Conservation (phyloP, 1,284 basidiomycete genomes). For the Phylloboletellus chloephorus region DNA sequence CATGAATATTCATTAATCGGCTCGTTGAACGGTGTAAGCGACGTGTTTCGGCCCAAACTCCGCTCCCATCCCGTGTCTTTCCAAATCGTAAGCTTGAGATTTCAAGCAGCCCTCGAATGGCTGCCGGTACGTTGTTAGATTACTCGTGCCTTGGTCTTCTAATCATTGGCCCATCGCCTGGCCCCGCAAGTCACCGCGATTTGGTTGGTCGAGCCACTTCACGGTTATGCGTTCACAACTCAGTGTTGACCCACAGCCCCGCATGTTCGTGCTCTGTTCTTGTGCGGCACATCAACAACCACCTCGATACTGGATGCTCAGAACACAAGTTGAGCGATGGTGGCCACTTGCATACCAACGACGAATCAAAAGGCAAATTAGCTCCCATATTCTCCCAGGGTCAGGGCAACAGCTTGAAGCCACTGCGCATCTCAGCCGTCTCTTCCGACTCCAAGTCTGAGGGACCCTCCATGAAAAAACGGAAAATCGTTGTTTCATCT, state of each 20-base stretch:
- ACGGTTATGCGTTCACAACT: background rate
- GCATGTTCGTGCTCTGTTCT: slow-evolving; percentile 40
- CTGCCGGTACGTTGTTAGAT: slow-evolving; percentile 12
- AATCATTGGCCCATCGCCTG: background rate
- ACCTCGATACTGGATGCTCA: slow-evolving; percentile 44
- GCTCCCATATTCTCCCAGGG: slow-evolving; percentile 30
- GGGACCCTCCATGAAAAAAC: slow-evolving; percentile 28
- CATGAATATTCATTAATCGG: too few species aligned
- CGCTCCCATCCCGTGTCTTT: background rate
- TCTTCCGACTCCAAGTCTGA: slow-evolving; percentile 6
- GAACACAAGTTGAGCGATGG: slow-evolving; percentile 14
- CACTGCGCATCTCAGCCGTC: background rate
- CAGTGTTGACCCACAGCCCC: slow-evolving; percentile 33
- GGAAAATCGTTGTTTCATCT: slow-evolving; percentile 19
- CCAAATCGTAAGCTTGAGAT: background rate
- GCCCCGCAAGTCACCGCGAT: slow-evolving; percentile 16
- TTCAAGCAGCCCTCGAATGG: slow-evolving; percentile 11
- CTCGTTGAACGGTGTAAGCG: too few species aligned
- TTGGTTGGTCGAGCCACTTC: slow-evolving; percentile 20
- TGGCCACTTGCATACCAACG: slow-evolving; percentile 6
- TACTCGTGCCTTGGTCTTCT: background rate
- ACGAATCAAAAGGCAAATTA: slow-evolving; percentile 19
- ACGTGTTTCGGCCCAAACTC: background rate
- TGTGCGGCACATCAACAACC: slow-evolving; percentile 42
- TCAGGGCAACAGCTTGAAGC: slow-evolving; percentile 11